Base-by-base conservation (phyloP, 2,329 filamentous ascomycete species). In the Microdochium trichocladiopsis region DNA sequence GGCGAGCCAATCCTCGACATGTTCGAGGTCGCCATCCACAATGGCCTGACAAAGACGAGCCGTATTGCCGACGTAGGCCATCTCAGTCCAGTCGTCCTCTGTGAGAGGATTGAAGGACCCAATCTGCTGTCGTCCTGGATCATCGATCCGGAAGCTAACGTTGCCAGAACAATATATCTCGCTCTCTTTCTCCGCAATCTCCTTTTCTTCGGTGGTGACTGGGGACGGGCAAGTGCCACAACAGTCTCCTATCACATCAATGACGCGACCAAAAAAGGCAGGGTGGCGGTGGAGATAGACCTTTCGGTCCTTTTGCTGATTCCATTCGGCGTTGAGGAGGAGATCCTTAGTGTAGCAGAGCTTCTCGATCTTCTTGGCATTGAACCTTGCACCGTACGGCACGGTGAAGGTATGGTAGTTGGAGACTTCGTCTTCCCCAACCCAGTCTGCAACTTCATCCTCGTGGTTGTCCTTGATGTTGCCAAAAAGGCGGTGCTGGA, bases 321-420 rank as follows among this genome's bases (percentile, higher is more conserved):
- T 95, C 90, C 90, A 95, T 63, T 95, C 88, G 0, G 88, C 88
- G 60, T 95, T 94, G 18, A 95, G 78, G 8, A 95, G 75, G 18
- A 95, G 67, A 63, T 95, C 90, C 57, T 88, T 86, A 2, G 86
- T 89, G 63, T 90, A 95, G 47, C 91, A 80, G 1, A 95, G 74
- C 62, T 87, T 91, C 66, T 95, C 89, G 52, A 95, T 92, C 60
- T 84, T 83, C 61, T 82, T 83, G 14, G 86, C 83, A 51, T 80
- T 72, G 58, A 82, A 83, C 52, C 72, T 77, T 36, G 67, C 65
- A 16, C 86, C 86, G 56, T 88, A 90, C 0, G 84, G 85, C 28
- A 89, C 78, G 8, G 80, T 87, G 66, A 90, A 87, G 1, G 85
- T 89, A 62, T 94, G 83, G 58, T 95, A 95, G 62, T 87, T 84